Conservation (phyloP, 495 filamentous ascomycete species). For the Peziza echinospora region DNA sequence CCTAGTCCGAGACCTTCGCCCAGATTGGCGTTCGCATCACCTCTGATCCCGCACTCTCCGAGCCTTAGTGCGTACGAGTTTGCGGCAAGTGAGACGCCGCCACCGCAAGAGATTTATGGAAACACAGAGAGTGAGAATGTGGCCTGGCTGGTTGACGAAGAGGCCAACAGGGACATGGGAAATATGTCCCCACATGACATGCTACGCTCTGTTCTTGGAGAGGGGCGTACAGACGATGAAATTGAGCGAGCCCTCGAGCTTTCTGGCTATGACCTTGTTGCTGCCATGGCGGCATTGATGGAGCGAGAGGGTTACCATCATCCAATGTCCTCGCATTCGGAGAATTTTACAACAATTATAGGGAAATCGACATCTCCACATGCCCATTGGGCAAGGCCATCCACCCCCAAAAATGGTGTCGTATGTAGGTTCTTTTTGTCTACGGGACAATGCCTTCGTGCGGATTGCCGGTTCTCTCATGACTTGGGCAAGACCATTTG, state of each 20-base stretch:
- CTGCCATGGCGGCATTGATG: conserved; percentile 72
- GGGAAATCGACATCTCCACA: conserved; percentile 73
- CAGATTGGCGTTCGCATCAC: conserved; percentile 69
- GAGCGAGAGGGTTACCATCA: conserved; percentile 30
- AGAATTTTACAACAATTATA: conserved; percentile 38
- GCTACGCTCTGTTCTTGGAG: conserved; percentile 79
- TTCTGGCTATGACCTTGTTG: conserved; percentile 79
- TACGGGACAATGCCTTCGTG: conserved; percentile 74
- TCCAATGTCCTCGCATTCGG: conserved; percentile 20
- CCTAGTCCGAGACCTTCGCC: conserved; percentile 86
- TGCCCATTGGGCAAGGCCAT: conserved; percentile 30
- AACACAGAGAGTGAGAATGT: conserved; percentile 85
- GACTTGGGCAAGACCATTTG: conserved; percentile 88
- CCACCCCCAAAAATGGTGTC: conserved; percentile 60
- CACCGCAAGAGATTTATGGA: conserved; percentile 65
- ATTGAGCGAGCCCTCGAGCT: conserved; percentile 71
- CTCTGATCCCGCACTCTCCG: conserved; percentile 85
- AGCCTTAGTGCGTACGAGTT: conserved; percentile 88
- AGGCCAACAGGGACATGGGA: conserved; percentile 51
- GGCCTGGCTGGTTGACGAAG: conserved; percentile 89
- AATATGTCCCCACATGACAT: conserved; percentile 99
- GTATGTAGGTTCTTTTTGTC: conserved; percentile 94
- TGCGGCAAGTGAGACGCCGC: conserved; percentile 40
- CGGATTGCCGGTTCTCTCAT: conserved; percentile 93
- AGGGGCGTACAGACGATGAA: conserved; percentile 75